Evolutionary conservation across 1,284 basidiomycete genomes (phyloP), one percentile per base, ranked within the genome.

Genomic region (Tilletia indica): DNA sequence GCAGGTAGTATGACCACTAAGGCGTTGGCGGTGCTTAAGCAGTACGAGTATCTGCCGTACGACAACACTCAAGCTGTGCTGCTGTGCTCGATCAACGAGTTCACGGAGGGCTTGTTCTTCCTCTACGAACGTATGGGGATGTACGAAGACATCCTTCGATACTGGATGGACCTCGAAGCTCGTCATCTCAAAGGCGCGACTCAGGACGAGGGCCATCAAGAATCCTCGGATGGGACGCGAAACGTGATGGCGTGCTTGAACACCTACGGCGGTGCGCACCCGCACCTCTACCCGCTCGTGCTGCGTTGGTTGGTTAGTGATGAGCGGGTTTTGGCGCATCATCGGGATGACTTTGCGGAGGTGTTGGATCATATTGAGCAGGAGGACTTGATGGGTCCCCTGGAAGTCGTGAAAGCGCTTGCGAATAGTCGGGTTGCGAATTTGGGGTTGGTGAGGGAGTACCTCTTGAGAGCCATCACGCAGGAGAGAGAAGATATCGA

Each of bases 121-220:
- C 87, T 99, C 0, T 98, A 94, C 91, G 96, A 98, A 85, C 90
- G 89, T 70, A 87, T 94, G 86, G 94, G 92, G 2, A 95, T 98
- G 94, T 93, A 93, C 84, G 97, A 98, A 80, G 95, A 97, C 76
- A 90, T 98, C 49, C 81, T 99, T 38, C 89, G 94, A 25, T 94
- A 93, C 86, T 94, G 91, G 90, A 96, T 96, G 72, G 76, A 79
- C 8, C 51, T 71, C 1, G 88, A 91, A 90, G 61, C 61, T 14
- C 70, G 87, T 87, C 74, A 87, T 90, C 67, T 51, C 34, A 31
- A 67, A 63, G n/a, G 69, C 68, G 45, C 63, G 66, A 38, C 51
- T 38, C 21, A 69, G 42, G 42, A 45, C 42, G 42, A 45, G 9
- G 42, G 14, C 42, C 42, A 64, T 70, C 12, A 86, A 86, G 11